Evolutionary conservation across 2,329 filamentous ascomycete species (phyloP), one percentile per base, ranked within the genome.

Genomic region (Colletotrichum camelliae): DNA sequence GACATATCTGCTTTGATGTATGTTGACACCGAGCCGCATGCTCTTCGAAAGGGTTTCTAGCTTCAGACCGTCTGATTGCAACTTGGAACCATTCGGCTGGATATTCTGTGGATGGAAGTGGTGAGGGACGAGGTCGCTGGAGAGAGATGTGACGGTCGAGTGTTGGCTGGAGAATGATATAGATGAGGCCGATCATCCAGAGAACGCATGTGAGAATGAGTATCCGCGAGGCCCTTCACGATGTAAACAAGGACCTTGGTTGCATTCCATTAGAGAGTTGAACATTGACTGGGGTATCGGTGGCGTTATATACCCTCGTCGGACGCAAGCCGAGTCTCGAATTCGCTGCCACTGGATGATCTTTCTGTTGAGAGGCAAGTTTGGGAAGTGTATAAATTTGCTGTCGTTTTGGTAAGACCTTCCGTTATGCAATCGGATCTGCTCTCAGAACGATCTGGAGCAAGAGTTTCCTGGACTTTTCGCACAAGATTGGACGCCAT

Each of bases 111-210:
- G n/a, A 52, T 7, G n/a, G n/a, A 13, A 21, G n/a, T 21, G 43
- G 9, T 0, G n/a, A 21, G 43, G n/a, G n/a, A 21, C 4, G 43
- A 13, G n/a, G 10, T 52, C 0, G n/a, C 6, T 13, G 43, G 1
- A 21, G 43, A 48, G 1, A 48, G 43, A 48, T n/a, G 5, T 48
- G 43, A 48, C 1, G 10, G n/a, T 10, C 21, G 18, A 48, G 0
- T 0, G 0, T 13, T 21, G 43, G 5, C 43, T 4, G 43, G 10
- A 4, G 43, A 2, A 21, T 12, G 43, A 21, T 7, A 10, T 5
- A 0, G 43, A 21, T 1, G 0, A 48, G 3, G 5, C n/a, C n/a
- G 0, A 10, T 13, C 18, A 21, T 2, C 0, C 4, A 21, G 10
- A 2, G 10, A 24, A 52, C 43, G 43, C 43, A 48, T 0, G 1